Percentiles rank a stretch among this genome's conserved stretches.
Evolutionary conservation across 495 filamentous ascomycete species (phyloP).

Genomic region (Hypoxylon rickii): DNA sequence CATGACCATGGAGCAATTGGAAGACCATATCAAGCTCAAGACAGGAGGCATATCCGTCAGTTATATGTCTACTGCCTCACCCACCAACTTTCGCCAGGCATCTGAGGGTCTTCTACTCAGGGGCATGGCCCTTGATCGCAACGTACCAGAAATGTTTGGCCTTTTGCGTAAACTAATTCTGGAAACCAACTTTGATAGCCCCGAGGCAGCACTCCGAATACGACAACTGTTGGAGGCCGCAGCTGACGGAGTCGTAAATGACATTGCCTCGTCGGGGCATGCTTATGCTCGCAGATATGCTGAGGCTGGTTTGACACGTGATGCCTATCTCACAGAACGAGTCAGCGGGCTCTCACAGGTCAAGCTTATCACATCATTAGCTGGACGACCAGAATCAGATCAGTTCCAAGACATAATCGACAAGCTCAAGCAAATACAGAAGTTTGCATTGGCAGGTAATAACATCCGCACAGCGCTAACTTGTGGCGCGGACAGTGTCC

Average conservation of each 20-base stretch:
- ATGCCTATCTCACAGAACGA: slow-evolving; percentile 75
- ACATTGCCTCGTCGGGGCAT: slow-evolving; percentile 86
- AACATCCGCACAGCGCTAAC: slow-evolving; percentile 81
- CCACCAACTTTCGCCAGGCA: slow-evolving; percentile 67
- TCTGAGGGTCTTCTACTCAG: slow-evolving; percentile 82
- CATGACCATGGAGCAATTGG: slow-evolving; percentile 89
- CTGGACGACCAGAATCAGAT: slow-evolving; percentile 59
- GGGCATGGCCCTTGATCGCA: slow-evolving; percentile 84
- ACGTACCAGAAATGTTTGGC: slow-evolving; percentile 89
- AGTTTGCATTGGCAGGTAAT: slow-evolving; percentile 65
- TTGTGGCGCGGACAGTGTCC: slow-evolving; percentile 72
- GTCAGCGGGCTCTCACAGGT: slow-evolving; percentile 85
- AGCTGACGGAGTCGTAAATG: slow-evolving; percentile 88
- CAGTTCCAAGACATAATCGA: slow-evolving; percentile 73
- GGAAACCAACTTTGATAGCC: slow-evolving; percentile 86
- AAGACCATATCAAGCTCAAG: slow-evolving; percentile 93
- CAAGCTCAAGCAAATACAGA: slow-evolving; percentile 87
- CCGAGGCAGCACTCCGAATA: slow-evolving; percentile 78
- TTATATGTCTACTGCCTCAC: slow-evolving; percentile 76
- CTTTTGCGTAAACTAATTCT: slow-evolving; percentile 76
- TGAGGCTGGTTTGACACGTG: slow-evolving; percentile 73
- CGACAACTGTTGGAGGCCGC: slow-evolving; percentile 81
- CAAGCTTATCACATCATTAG: slow-evolving; percentile 73
- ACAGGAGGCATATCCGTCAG: slow-evolving; percentile 88
- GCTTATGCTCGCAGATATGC: slow-evolving; percentile 81